phyloP scores from a whole-genome alignment of 306 rosid genomes.

The Acacia melanoxylon region DNA sequence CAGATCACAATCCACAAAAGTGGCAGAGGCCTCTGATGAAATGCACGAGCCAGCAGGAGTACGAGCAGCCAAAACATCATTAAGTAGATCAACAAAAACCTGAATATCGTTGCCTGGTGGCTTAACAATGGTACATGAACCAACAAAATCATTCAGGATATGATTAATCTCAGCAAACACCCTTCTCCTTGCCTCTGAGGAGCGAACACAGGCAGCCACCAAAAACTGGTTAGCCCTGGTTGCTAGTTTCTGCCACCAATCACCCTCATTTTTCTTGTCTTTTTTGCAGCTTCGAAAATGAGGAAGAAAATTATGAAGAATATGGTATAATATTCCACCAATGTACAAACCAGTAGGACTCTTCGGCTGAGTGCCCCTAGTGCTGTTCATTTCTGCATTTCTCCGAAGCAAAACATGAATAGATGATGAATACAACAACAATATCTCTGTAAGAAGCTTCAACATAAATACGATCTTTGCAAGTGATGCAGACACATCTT shows the following conservation, averaged over 20 bases:
- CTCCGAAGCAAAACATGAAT: conserved; percentile 86
- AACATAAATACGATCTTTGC: conserved; percentile 86
- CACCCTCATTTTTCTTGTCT: conserved; percentile 87
- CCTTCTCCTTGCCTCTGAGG: conserved; percentile 91
- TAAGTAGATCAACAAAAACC: conserved; percentile 80
- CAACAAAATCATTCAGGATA: conserved; percentile 70
- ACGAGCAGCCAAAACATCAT: conserved; percentile 86
- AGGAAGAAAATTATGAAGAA: conserved; percentile 80
- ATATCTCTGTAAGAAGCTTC: conserved; percentile 83
- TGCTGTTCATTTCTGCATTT: conserved; percentile 77
- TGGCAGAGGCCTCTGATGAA: conserved; percentile 79
- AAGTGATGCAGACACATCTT: conserved; percentile 84
- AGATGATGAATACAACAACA: conserved; percentile 83
- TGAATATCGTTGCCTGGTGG: conserved; percentile 70
- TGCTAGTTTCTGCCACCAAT: conserved; percentile 98
- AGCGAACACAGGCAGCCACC: conserved; percentile 94
- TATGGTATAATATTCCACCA: conserved; percentile 81
- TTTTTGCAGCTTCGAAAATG: conserved; percentile 62
- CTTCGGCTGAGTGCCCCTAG: conserved; percentile 57
- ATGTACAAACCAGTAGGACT: conserved; percentile 44
- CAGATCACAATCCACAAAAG: conserved; percentile 88
- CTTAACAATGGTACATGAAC: conserved; percentile 59
- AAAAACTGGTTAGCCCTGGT: conserved; percentile 83
- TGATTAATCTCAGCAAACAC: conserved; percentile 72
- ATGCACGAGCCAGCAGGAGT: conserved; percentile 86